A percentile compares a stretch with the other conserved stretches of the same genome.
Conservation (phyloP, 192 early-diverging fungal genomes). For the Phlyctochytrium planicorne region DNA sequence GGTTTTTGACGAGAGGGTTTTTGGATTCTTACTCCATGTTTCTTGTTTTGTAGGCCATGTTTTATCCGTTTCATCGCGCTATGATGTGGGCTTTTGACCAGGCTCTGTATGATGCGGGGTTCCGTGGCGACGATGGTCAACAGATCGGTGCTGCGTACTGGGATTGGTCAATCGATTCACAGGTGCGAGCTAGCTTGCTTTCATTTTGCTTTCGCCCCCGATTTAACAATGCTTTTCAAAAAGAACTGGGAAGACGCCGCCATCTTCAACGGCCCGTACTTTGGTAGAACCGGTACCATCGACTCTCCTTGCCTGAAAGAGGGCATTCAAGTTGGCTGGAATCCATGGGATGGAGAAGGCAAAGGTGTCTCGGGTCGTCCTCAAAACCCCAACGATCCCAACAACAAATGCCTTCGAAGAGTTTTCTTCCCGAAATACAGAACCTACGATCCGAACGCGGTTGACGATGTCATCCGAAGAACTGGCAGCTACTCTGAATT, state of each 20-base stretch:
- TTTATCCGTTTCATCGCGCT: constrained; percentile 24
- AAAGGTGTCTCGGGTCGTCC: no score
- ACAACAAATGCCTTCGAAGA: not conserved
- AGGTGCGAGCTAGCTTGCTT: no score
- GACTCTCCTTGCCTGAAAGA: not conserved
- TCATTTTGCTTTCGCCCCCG: no score
- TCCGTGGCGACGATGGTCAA: no score
- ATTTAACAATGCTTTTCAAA: no score
- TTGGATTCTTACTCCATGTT: no score
- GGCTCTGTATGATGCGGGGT: constrained; percentile 12
- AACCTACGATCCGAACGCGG: not conserved
- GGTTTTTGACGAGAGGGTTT: no score
- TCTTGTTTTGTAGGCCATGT: no score
- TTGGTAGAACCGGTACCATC: not conserved
- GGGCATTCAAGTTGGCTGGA: not conserved
- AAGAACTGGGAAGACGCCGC: not conserved
- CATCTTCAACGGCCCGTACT: not conserved
- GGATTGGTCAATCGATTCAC: not conserved
- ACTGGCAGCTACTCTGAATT: not conserved
- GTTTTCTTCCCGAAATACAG: no score
- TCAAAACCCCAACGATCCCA: not conserved
- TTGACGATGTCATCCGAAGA: not conserved
- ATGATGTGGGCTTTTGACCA: constrained; percentile 22
- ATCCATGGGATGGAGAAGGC: no score
- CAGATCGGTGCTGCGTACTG: not conserved